A percentile compares a stretch with the other conserved stretches of the same genome.
phyloP scores from a whole-genome alignment of 306 rosid species.

The Citrullus colocynthis region DNA sequence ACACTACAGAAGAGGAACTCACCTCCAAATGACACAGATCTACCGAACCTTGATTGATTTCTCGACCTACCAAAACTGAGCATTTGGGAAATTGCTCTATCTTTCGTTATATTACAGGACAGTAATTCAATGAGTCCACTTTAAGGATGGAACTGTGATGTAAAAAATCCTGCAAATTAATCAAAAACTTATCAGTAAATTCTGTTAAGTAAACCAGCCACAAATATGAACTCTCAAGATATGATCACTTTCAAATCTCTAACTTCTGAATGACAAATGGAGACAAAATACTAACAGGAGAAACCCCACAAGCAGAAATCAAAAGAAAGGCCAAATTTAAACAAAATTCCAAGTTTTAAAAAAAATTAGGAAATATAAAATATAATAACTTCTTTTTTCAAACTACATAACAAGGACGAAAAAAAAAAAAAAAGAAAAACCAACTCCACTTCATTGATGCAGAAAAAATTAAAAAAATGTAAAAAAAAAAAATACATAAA shows the following conservation, averaged over 20 bases:
- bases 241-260: neutral
- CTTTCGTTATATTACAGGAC: neutral
- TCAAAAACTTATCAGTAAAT: neutral
- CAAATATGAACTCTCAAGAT: neutral
- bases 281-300: neutral
- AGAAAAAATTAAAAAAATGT: neutral
- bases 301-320: neutral
- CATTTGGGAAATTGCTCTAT: slow-evolving; percentile 34
- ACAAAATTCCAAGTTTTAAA: neutral
- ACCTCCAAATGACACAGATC: slow-evolving; percentile 86
- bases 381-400: neutral
- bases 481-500: no score
- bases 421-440: neutral
- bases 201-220: neutral
- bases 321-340: neutral
- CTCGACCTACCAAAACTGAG: slow-evolving; percentile 53
- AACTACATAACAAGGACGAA: neutral
- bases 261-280: neutral
- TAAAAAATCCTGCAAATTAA: neutral
- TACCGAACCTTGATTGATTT: slow-evolving; percentile 48
- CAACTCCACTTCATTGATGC: neutral
- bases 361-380: neutral
- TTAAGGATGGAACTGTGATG: neutral
- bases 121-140: neutral
- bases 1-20: slow-evolving; percentile 12